Evolutionary conservation across 2,329 filamentous ascomycete species (phyloP), one percentile per base, ranked within the genome.

Genomic region (Fusarium sp.): DNA sequence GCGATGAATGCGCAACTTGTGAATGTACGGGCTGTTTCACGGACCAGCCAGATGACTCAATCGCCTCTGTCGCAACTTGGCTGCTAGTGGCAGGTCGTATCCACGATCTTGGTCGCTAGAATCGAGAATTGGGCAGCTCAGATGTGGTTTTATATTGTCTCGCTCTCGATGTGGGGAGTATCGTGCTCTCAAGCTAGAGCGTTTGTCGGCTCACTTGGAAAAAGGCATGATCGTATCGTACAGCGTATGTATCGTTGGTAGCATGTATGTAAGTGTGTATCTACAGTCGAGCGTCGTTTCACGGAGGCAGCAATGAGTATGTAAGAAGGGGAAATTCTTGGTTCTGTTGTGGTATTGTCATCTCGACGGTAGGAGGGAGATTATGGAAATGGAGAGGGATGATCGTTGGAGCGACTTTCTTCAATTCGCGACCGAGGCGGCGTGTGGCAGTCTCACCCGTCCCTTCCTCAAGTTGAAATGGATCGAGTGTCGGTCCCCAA

Each of bases 401-500:
- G 64, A 67, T 69, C 55, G 66, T 60, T 66, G 59, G 33, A 71
- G 71, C 69, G 66, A 72, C 69, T 74, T 77, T 62, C 66, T 72
- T 77, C 59, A 66, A 65, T 69, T 69, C 69, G 64, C 66, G 66
- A 72, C 76, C 69, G 63, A 62, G 68, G 70, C 61, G 59, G 72
- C 54, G 61, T 63, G 55, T 35, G 67, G 67, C 64, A 73, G 67
- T 60, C 63, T 64, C 35, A 65, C 29, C 48, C 18, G 19, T 44
- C 56, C 60, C 27, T 46, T 49, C 35, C 37, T 54, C 42, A 49
- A 57, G 60, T 70, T 66, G 62, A 64, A 68, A 56, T 57, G 54
- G 61, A 66, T 54, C 54, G 25, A 54, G 71, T 44, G 67, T 82
- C 81, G 81, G 81, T 82, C 73, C 76, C 80, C 75, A 77, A 79